Evolutionary conservation across 257 asterid species (phyloP).

Genomic region (Solanum lycopersicoides): DNA sequence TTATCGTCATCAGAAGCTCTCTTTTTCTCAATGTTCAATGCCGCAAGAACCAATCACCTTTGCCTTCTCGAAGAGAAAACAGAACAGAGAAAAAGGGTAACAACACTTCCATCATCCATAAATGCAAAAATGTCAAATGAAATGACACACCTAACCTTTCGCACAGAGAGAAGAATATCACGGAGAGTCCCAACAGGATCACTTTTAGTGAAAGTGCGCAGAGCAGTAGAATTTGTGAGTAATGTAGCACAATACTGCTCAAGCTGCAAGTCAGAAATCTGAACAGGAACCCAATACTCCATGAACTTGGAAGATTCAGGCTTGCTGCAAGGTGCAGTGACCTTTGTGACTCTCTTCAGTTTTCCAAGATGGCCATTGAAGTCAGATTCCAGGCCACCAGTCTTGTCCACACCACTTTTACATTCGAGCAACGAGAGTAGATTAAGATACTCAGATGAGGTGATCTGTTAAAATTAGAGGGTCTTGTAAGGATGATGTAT

Average conservation of each 20-base stretch:
- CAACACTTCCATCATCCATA: neutral
- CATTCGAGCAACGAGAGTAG: conserved; percentile 44
- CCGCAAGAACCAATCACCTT: neutral
- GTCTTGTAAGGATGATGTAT: neutral
- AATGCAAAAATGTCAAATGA: conserved; percentile 6
- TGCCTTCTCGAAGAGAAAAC: neutral
- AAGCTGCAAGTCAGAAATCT: conserved; percentile 71
- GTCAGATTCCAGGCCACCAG: conserved; percentile 25
- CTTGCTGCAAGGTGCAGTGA: conserved; percentile 26
- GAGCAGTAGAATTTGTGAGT: conserved; percentile 37
- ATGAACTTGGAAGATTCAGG: conserved; percentile 41
- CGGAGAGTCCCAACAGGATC: conserved; percentile 60
- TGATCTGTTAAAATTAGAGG: conserved; percentile 33
- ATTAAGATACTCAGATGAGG: conserved; percentile 29
- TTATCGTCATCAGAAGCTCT: neutral
- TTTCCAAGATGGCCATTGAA: conserved; percentile 34
- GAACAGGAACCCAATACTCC: conserved; percentile 89
- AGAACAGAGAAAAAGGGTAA: neutral
- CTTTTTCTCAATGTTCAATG: neutral
- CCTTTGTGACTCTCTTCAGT: conserved; percentile 31
- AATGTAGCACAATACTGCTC: conserved; percentile 76
- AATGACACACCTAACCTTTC: conserved; percentile 53
- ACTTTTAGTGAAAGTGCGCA: conserved; percentile 41
- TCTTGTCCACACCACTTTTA: conserved; percentile 26
- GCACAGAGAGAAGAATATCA: conserved; percentile 46